phyloP scores from a whole-genome alignment of 2,329 filamentous ascomycete species.

The Cladosporium sp. region DNA sequence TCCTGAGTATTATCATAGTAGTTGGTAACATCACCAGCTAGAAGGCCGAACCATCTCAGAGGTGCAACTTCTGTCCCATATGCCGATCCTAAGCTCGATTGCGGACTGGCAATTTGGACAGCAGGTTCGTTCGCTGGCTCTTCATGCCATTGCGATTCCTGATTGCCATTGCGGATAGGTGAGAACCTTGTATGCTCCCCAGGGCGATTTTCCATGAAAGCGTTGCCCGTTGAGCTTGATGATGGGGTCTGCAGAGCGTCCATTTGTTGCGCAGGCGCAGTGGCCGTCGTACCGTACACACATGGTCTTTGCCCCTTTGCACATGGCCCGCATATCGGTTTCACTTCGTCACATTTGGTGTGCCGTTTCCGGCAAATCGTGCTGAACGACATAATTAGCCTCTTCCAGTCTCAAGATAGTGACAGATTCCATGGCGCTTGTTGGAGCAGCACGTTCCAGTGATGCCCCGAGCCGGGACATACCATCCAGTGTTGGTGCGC shows the following conservation, averaged over 20 bases:
- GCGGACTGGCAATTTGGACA: slow-evolving; percentile 20
- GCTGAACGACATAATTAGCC: slow-evolving; percentile 14
- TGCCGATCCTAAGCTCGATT: slow-evolving; percentile 25
- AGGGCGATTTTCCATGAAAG: slow-evolving; percentile 1
- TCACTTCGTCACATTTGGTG: slow-evolving; percentile 49
- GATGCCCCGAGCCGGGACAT: neutral
- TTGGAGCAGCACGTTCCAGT: too few relatives aligned
- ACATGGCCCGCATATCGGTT: slow-evolving; percentile 42
- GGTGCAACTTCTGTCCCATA: slow-evolving; percentile 39
- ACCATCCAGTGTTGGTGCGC: slow-evolving; percentile 22
- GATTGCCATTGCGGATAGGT: neutral
- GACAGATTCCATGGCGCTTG: neutral
- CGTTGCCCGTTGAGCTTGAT: neutral
- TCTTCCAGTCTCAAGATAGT: neutral
- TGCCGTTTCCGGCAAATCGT: slow-evolving; percentile 34
- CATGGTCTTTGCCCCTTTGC: slow-evolving; percentile 41
- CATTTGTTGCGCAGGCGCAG: too few relatives aligned
- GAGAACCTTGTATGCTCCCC: slow-evolving; percentile 7
- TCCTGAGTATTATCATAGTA: slow-evolving; percentile 16
- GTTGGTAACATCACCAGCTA: slow-evolving; percentile 41
- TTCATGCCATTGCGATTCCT: neutral
- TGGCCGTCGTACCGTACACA: slow-evolving; percentile 28
- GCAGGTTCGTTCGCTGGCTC: slow-evolving; percentile 16
- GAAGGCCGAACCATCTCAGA: slow-evolving; percentile 45
- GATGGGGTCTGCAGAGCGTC: neutral